These are phyloP conservation scores for Coffea humblotiana DNA, from an alignment of 305 asterid species.

Conservation along the genomic window DNA sequence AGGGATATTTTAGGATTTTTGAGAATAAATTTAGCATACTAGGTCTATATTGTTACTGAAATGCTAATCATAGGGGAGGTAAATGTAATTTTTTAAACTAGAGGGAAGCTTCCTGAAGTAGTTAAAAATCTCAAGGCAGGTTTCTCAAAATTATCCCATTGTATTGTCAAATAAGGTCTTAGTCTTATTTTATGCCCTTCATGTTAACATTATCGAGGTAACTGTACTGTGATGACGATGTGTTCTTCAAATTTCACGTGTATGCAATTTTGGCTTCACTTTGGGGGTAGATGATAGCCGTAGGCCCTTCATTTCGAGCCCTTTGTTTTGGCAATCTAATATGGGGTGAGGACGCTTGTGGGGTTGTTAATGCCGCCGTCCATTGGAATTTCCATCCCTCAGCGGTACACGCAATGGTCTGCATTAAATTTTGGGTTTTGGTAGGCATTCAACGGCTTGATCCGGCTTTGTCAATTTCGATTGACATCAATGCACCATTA, in stretches of 20 bases:
- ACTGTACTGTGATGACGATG: not conserved
- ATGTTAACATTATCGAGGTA: not conserved
- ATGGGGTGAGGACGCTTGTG: conserved; percentile 17
- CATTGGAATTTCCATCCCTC: conserved; percentile 5
- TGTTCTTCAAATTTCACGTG: conserved; percentile 3
- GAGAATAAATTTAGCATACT: too few species aligned
- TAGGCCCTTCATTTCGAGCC: conserved; percentile 3
- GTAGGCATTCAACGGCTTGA: not conserved
- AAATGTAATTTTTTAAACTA: too few species aligned
- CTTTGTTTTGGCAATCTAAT: conserved; percentile 3
- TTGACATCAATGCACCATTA: not conserved
- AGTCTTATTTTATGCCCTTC: not conserved
- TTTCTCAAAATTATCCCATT: too few species aligned
- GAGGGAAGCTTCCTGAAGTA: too few species aligned
- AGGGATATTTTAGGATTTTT: too few species aligned
- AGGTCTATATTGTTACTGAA: too few species aligned
- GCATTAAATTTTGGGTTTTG: not conserved
- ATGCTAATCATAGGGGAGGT: too few species aligned
- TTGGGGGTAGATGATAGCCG: conserved; percentile 7
- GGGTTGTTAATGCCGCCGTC: conserved; percentile 13
- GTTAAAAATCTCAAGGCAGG: too few species aligned
- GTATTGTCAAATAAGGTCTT: too few species aligned
- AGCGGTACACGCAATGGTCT: not conserved
- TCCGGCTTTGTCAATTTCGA: not conserved
- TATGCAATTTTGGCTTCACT: conserved; percentile 16